Base-by-base conservation (phyloP, 2,329 filamentous ascomycete species). In the Zopfia rhizophila region DNA sequence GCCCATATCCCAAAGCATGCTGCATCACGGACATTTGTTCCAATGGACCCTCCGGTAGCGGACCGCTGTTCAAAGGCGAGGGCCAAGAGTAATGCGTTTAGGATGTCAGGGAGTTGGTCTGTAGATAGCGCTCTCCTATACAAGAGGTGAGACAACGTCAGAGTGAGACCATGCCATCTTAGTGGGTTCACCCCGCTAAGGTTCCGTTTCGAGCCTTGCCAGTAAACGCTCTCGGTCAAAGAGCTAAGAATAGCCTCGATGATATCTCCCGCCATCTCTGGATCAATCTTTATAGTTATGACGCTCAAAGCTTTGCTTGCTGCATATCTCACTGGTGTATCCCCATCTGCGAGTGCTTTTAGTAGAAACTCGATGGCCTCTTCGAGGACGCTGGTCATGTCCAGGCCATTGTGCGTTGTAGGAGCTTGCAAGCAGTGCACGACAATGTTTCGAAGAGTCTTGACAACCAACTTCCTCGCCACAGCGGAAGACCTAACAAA, bases 1-100 rank as follows among this genome's bases (percentile, higher is more conserved):
- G 92, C 89, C 94, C 94, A 99, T 17, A 97, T 87, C 5, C 94
- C 94, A 68, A 97, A 99, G 68, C 92, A 97, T 3, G 94, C 91
- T 10, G 94, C 93, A 74, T 99, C 94, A 33, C 94, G 85, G 12
- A 99, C 92, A 58, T 95, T 96, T 1, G 90, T 88, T 2, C 94
- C 94, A 8, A 93, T 79, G 3, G 90, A 92, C 10, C 82, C 85
- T n/a, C 94, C 93, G 3, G 90, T 91, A 0, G 90, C 83, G 32
- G 88, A 89, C 47, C 92, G 83, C 63, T 96, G 91, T 70, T 99
- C 92, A 65, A 97, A 99, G 1, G 86, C 85, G 18, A 97, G 78
- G 0, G 91, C 92, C 7, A 89, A 82, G 1, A 96, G 75, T 12
- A 97, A 78, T 2, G 89, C 86, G 47, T 89, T 85, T 2, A 96